These are phyloP conservation scores for Trichoderma erinaceum DNA, from an alignment of 495 filamentous ascomycete genomes.

Conservation along the genomic window DNA sequence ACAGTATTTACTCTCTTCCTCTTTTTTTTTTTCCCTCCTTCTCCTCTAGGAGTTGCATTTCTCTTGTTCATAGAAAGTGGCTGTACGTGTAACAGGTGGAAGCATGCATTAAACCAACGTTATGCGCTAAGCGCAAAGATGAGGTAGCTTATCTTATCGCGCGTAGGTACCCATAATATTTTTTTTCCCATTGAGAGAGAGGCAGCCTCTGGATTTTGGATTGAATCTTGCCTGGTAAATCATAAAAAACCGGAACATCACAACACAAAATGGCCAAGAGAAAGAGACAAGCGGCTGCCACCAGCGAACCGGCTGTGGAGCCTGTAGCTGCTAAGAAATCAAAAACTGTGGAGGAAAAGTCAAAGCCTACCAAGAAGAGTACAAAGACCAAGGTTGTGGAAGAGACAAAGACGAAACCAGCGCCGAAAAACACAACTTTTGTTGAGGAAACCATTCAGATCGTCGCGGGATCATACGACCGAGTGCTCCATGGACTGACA, in stretches of 20 bases:
- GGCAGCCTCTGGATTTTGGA: not conserved
- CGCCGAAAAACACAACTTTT: not conserved
- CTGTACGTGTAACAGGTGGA: not conserved
- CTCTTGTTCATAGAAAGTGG: not conserved
- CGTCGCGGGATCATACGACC: conserved; percentile 90
- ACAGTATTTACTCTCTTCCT: not conserved
- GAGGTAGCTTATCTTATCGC: conserved; percentile 1
- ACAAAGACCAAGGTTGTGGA: conserved; percentile 23
- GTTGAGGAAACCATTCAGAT: conserved; percentile 61
- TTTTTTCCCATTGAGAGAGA: not conserved
- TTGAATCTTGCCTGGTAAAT: not conserved
- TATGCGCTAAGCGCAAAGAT: not conserved
- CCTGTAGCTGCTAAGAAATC: not conserved
- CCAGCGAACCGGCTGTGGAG: not conserved
- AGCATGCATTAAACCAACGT: not conserved
- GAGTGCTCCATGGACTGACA: conserved; percentile 85
- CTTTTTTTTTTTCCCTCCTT: not conserved
- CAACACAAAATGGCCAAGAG: conserved; percentile 16
- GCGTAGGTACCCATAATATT: conserved; percentile 9
- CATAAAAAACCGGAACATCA: not conserved
- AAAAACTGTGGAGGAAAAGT: not conserved
- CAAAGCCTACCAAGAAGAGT: not conserved
- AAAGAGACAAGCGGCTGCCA: conserved; percentile 12
- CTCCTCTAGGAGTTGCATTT: not conserved
- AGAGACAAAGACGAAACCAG: not conserved